Evolutionary conservation across 106 monocot species (phyloP), one percentile per base, ranked within the genome.

Genomic region (Phalaenopsis aphrodite): DNA sequence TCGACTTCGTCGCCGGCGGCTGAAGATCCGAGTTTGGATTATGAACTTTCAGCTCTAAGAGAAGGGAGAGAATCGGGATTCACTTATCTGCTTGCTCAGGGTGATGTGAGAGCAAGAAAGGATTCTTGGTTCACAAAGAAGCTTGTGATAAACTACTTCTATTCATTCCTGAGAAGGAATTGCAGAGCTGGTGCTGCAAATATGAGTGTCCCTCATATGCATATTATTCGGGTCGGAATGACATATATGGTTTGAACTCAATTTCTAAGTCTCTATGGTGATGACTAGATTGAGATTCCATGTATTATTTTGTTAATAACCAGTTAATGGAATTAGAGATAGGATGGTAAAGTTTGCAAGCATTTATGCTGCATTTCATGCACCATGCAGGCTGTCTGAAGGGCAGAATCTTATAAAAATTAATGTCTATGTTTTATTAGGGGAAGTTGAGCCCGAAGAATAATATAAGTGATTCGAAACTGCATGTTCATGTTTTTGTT

Each of bases 21-120:
- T 30, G 89, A 91, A 67, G 93, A 91, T 49, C 93, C 93, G 0
- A 84, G 84, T 75, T 78, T 95, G 56, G 95, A 95, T 64, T 91
- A 93, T 52, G 95, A 95, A 79, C 85, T 95, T 5, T 83, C 91
- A 8, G 91, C 89, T 4, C 84, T 95, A 8, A 80, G 89, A 81
- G 95, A 95, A 84, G 95, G 93, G 58, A 93, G 80, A 39, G 88
- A 86, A n/a, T 93, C 91, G 17, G 95, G 95, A 75, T 95, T 91
- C 73, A 95, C 95, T 2, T 93, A 95, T 77, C 79, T 95, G 14
- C 81, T 95, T 8, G 89, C 95, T 10, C 93, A 93, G 9, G 89
- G 89, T 1, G 93, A 93, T 19, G 95, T 91, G 67, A 89, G 95
- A 85, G 95, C 95, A 0, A 91, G 76, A 76, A 95, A 95, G 82